Evolutionary conservation across 73 alveolate genomes (phyloP).

Genomic region (Paramecium caudatum): DNA sequence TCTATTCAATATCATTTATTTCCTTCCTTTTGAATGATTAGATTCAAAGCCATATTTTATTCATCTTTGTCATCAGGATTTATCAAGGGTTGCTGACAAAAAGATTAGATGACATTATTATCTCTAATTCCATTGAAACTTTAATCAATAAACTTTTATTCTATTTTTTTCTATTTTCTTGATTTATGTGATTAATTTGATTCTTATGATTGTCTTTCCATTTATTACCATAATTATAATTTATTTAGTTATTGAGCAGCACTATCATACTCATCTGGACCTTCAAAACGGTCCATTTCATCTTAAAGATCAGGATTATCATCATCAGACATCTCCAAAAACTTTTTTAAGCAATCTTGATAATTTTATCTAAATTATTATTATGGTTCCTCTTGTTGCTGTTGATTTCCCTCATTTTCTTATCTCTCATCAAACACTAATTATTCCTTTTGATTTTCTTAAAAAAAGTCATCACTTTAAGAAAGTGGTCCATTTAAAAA

Average conservation of each 20-base stretch:
- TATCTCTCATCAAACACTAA: background rate
- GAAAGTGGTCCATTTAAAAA: slow-evolving; percentile 36
- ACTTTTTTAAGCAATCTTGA: background rate
- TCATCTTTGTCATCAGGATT: no score
- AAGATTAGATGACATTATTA: no score
- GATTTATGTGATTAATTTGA: slow-evolving; percentile 16
- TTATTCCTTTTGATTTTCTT: background rate
- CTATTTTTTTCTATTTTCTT: background rate
- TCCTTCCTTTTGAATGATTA: no score
- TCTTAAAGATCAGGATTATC: background rate
- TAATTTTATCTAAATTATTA: background rate
- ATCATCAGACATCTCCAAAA: slow-evolving; percentile 1
- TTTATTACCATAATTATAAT: background rate
- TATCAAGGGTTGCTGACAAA: no score
- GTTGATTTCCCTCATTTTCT: background rate
- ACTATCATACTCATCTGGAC: slow-evolving; percentile 32
- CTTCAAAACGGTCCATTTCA: background rate
- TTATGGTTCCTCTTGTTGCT: background rate
- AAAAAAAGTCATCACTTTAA: background rate
- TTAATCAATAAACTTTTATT: background rate
- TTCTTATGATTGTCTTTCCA: background rate
- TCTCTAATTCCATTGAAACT: slow-evolving; percentile 1
- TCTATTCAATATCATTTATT: no score
- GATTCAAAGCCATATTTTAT: no score
- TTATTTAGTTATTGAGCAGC: background rate